Evolutionary conservation across 164 flowering plant species (phyloP).

Genomic region (Magnolia changhungtana): DNA sequence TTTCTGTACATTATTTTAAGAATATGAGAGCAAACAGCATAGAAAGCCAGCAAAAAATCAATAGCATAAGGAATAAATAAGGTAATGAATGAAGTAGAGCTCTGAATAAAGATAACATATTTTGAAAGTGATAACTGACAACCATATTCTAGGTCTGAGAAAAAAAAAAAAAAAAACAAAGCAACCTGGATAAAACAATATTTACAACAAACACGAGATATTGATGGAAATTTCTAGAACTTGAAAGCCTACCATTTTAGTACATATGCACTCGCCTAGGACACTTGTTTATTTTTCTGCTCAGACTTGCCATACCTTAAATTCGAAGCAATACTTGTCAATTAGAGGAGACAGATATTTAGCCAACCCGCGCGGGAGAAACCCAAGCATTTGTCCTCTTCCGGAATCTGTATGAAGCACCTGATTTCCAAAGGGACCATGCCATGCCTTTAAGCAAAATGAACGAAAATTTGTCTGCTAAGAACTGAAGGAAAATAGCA

Average conservation of each 20-base stretch:
- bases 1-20: too few species aligned
- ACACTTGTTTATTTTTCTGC: not conserved
- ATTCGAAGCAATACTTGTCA: constrained; percentile 49
- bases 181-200: too few species aligned
- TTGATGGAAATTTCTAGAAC: not conserved
- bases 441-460: constrained; percentile 6
- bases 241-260: not conserved
- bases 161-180: not conserved
- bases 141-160: not conserved
- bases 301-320: constrained; percentile 54
- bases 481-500: constrained; percentile 2
- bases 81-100: too few species aligned
- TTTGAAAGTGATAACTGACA: not conserved
- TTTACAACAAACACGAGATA: not conserved
- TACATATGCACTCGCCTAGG: not conserved
- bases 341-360: constrained; percentile 72
- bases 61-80: too few species aligned
- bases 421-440: constrained; percentile 32
- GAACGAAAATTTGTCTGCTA: not conserved
- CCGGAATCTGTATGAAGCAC: constrained; percentile 55
- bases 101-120: not conserved
- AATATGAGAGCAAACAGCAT: not conserved
- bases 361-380: constrained; percentile 75
- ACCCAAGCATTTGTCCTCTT: constrained; percentile 54
- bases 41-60: not conserved